Percentiles rank a stretch among this genome's conserved stretches.
Evolutionary conservation across 208 protist genomes (phyloP).

Genomic region (Trypanosoma brucei): DNA sequence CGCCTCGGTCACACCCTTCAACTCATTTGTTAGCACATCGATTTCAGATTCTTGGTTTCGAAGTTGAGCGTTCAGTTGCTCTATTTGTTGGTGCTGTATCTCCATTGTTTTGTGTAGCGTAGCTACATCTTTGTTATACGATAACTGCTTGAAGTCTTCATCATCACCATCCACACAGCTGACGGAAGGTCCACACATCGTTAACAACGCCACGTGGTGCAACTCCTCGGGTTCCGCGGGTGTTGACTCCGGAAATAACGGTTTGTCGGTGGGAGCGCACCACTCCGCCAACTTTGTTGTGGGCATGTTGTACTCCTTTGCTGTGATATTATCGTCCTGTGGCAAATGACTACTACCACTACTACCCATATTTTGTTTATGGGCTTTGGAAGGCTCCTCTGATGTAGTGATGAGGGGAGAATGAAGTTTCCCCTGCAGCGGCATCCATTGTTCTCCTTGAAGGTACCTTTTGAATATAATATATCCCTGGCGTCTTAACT

Average conservation of each 20-base stretch:
- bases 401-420: not conserved
- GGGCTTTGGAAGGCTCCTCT: not conserved
- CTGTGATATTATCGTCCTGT: not conserved
- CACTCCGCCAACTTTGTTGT: not conserved
- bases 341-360: not conserved
- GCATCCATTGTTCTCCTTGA: slow-evolving; percentile 2
- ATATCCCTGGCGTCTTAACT: slow-evolving; percentile 26
- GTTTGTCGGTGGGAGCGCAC: not conserved
- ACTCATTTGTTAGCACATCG: not conserved
- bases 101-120: slow-evolving; percentile 3
- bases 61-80: not conserved
- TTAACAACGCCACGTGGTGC: not conserved
- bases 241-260: no score
- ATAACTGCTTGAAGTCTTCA: not conserved
- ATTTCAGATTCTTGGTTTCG: slow-evolving; percentile 1
- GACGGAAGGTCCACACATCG: not conserved
- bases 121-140: not conserved
- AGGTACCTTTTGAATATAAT: slow-evolving; percentile 21
- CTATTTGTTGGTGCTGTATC: slow-evolving; percentile 5
- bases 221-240: no score
- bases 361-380: no score
- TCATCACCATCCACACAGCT: not conserved
- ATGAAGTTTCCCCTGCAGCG: not conserved
- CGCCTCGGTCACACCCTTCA: not conserved
- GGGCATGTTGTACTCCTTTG: not conserved